Evolutionary conservation across 2,329 filamentous ascomycete genomes (phyloP).

Genomic region (Dactylellina leptospora): DNA sequence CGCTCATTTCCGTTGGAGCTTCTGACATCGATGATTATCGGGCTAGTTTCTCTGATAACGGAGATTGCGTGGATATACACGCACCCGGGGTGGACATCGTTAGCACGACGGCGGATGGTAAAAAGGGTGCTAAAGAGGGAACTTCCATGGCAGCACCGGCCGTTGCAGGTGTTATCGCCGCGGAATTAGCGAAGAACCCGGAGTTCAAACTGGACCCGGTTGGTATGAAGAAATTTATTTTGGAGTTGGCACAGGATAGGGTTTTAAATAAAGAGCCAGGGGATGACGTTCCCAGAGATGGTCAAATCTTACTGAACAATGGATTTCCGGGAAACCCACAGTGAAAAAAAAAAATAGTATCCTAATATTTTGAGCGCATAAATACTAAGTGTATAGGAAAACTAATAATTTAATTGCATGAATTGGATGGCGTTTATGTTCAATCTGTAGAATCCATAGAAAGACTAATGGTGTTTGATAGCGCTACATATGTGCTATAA

Average conservation of each 20-base stretch:
- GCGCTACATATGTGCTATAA: no score
- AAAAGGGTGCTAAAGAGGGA: slow-evolving; percentile 64
- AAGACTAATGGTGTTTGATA: no score
- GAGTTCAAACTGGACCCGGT: slow-evolving; percentile 49
- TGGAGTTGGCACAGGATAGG: slow-evolving; percentile 11
- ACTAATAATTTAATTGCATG: no score
- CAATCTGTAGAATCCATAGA: no score
- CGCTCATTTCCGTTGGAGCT: slow-evolving; percentile 61
- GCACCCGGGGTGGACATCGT: slow-evolving; percentile 67
- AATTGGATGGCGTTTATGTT: no score
- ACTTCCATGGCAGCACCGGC: slow-evolving; percentile 65
- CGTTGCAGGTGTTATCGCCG: slow-evolving; percentile 56
- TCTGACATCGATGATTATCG: slow-evolving; percentile 59
- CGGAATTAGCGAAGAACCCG: slow-evolving; percentile 45
- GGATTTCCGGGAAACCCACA: slow-evolving; percentile 23
- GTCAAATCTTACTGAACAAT: slow-evolving; percentile 12
- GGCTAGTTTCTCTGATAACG: slow-evolving; percentile 63
- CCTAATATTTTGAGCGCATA: not conserved
- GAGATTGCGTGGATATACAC: slow-evolving; percentile 67
- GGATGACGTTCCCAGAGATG: slow-evolving; percentile 9
- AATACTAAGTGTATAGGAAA: not conserved
- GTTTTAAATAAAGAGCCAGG: slow-evolving; percentile 12
- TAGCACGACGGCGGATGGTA: slow-evolving; percentile 64
- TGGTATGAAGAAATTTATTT: slow-evolving; percentile 53
- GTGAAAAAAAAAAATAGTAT: no score